Percentiles rank a stretch among this genome's conserved stretches.
Conservation (phyloP, 2,329 filamentous ascomycete genomes). For the Celoporthe dispersa region DNA sequence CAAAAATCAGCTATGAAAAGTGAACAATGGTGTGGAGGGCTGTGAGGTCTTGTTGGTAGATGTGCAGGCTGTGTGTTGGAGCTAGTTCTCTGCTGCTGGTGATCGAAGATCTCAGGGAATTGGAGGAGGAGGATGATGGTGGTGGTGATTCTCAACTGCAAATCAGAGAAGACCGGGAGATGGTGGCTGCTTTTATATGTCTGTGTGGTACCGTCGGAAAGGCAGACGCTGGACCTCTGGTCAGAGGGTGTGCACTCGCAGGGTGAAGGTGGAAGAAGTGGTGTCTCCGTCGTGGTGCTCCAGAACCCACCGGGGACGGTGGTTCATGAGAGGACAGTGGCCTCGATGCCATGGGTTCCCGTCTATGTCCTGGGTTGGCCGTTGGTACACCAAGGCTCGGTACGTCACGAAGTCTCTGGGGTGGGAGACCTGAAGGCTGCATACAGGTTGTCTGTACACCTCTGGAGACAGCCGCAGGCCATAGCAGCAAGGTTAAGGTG, state of each 20-base stretch:
- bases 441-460: conserved; percentile 13
- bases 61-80: background rate
- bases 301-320: conserved; percentile 16
- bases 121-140: conserved; percentile 18
- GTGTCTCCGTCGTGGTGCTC: conserved; percentile 20
- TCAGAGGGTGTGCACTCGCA: conserved; percentile 25
- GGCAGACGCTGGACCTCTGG: conserved; percentile 25
- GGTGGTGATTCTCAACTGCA: conserved; percentile 23
- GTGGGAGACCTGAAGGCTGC: conserved; percentile 23
- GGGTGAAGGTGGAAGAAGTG: conserved; percentile 22
- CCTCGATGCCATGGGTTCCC: conserved; percentile 17
- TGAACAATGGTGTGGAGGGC: background rate
- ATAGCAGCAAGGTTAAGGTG: conserved; percentile 16
- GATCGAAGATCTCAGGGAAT: conserved; percentile 12
- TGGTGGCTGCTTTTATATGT: conserved; percentile 28
- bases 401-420: conserved; percentile 24
- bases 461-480: conserved; percentile 10
- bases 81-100: conserved; percentile 3
- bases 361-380: conserved; percentile 20
- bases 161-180: conserved; percentile 16
- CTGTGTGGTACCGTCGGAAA: conserved; percentile 21
- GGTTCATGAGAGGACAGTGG: conserved; percentile 20
- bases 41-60: background rate
- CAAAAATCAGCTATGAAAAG: background rate
- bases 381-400: conserved; percentile 26